Percentiles rank a stretch among this genome's conserved stretches.
These are phyloP conservation scores for Petasospora fabianii DNA, from an alignment of 1,139 yeast species.

Conservation along the genomic window DNA sequence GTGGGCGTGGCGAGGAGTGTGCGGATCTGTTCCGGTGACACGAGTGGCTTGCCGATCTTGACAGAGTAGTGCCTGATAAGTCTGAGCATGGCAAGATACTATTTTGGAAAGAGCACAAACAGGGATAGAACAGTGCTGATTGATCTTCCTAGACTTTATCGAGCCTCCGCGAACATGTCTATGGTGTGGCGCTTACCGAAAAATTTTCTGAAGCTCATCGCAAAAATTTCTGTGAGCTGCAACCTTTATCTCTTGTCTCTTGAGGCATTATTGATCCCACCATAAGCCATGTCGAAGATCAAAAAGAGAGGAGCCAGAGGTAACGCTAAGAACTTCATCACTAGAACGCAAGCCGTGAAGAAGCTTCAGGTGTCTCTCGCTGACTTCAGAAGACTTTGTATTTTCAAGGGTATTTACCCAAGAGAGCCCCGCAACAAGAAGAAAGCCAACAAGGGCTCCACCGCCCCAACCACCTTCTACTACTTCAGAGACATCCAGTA, in stretches of 20 bases:
- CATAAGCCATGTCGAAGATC: constrained; percentile 27
- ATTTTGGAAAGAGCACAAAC: too few relatives aligned
- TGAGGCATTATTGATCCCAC: neutral
- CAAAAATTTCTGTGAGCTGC: neutral
- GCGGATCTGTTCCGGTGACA: constrained; percentile 1
- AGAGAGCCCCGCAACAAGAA: constrained; percentile 95
- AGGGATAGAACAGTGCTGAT: too few relatives aligned
- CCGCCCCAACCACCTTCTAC: constrained; percentile 94
- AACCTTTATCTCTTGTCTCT: neutral
- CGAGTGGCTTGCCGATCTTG: constrained; percentile 1
- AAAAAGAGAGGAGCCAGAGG: constrained; percentile 85
- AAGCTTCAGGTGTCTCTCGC: constrained; percentile 91
- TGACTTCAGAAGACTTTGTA: constrained; percentile 97
- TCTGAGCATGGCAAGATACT: constrained; percentile 1
- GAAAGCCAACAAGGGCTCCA: constrained; percentile 96
- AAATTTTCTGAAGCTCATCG: constrained; percentile 6
- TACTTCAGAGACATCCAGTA: constrained; percentile 93
- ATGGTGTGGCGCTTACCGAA: constrained; percentile 1
- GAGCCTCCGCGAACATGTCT: constrained; percentile 6
- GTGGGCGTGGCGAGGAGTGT: constrained; percentile 14
- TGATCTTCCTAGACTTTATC: too few relatives aligned
- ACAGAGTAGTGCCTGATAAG: constrained; percentile 3
- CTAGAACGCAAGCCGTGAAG: constrained; percentile 93
- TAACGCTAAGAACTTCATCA: constrained; percentile 87
- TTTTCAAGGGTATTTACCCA: constrained; percentile 94